phyloP scores from a whole-genome alignment of 179 eudicot genomes.

The Beta macrorhiza region DNA sequence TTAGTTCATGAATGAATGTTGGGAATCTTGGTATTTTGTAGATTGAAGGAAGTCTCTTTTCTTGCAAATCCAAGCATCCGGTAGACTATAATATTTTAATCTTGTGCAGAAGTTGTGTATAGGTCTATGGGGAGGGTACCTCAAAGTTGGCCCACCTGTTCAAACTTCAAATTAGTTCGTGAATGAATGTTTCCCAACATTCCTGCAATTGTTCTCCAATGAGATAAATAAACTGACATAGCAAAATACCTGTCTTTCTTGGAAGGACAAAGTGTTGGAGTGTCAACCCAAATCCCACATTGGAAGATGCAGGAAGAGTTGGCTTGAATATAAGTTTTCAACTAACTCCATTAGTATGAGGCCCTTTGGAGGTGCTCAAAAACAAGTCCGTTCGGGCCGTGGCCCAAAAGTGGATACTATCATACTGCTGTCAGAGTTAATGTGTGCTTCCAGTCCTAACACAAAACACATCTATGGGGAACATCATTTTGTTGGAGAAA shows the following conservation, averaged over 20 bases:
- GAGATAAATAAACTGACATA: not conserved
- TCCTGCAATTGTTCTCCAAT: not conserved
- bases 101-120: not conserved
- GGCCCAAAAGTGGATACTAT: too few relatives aligned
- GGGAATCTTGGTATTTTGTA: too few relatives aligned
- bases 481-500: not conserved
- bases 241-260: not conserved
- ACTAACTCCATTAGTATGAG: too few relatives aligned
- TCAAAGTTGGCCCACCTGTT: not conserved
- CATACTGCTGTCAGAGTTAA: too few relatives aligned
- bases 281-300: too few relatives aligned
- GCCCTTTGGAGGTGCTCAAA: too few relatives aligned
- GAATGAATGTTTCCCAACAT: not conserved
- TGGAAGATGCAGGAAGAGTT: too few relatives aligned
- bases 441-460: too few relatives aligned
- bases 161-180: not conserved
- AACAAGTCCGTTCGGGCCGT: too few relatives aligned
- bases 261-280: not conserved
- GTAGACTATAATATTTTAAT: not conserved
- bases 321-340: too few relatives aligned
- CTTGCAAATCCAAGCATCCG: not conserved
- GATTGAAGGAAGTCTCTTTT: not conserved
- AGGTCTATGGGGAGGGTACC: not conserved
- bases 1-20: too few relatives aligned
- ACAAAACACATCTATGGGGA: not conserved